These are phyloP conservation scores for Globisporangium iwayamae DNA, from an alignment of 352 stramenopile genomes.

Conservation along the genomic window DNA sequence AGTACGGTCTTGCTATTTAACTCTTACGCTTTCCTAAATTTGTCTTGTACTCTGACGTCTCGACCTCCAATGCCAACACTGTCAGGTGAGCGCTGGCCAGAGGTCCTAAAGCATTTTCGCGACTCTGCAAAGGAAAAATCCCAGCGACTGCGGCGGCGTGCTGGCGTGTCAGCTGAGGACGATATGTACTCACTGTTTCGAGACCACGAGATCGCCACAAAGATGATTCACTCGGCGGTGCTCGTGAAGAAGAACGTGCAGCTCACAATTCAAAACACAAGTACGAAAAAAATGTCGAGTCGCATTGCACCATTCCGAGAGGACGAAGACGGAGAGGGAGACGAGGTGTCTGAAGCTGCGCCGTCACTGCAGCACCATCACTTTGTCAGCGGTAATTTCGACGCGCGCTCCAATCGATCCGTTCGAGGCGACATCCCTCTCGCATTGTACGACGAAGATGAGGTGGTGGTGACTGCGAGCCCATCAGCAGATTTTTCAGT, in stretches of 20 bases:
- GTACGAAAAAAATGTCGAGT: neutral
- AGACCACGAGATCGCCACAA: conserved; percentile 22
- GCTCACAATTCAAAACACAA: conserved; percentile 8
- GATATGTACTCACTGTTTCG: conserved; percentile 21
- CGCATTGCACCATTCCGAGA: conserved; percentile 18
- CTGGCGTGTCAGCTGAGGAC: conserved; percentile 18
- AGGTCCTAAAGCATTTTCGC: conserved; percentile 65
- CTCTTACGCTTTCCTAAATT: neutral
- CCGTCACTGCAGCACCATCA: neutral
- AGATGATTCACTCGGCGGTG: conserved; percentile 34
- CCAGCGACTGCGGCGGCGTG: conserved; percentile 37
- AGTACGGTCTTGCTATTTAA: conserved; percentile 29
- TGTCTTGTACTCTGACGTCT: too few species aligned
- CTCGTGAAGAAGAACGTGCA: conserved; percentile 22
- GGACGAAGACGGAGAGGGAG: neutral
- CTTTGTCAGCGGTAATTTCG: conserved; percentile 19
- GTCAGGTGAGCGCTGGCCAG: conserved; percentile 58
- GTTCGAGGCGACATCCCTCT: neutral
- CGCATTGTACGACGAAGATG: conserved; percentile 9
- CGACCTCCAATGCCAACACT: neutral
- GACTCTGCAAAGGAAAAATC: conserved; percentile 36
- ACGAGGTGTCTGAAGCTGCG: neutral
- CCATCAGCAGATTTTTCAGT: neutral
- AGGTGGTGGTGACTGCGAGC: neutral
- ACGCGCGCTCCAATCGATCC: neutral